These are phyloP conservation scores for Pyricularia sp. DNA, from an alignment of 2,329 filamentous ascomycete genomes.

Conservation along the genomic window DNA sequence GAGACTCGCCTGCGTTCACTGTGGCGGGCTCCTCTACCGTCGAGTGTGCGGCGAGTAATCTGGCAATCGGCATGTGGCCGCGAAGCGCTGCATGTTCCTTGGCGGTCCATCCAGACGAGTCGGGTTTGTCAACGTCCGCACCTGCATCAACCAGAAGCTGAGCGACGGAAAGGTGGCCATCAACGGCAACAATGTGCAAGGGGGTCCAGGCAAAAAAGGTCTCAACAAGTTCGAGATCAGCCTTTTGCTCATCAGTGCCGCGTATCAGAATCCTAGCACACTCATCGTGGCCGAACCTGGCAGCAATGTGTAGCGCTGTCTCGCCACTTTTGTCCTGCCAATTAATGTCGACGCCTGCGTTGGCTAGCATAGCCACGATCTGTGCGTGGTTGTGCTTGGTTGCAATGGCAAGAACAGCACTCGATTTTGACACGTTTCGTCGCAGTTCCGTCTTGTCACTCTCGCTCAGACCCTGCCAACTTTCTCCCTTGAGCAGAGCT, in stretches of 20 bases:
- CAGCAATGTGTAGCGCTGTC: constrained; percentile 82
- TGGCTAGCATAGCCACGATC: constrained; percentile 78
- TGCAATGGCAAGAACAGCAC: constrained; percentile 75
- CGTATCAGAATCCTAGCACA: constrained; percentile 67
- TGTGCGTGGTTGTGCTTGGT: constrained; percentile 74
- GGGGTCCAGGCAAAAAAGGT: constrained; percentile 88
- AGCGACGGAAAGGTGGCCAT: constrained; percentile 66
- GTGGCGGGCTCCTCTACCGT: constrained; percentile 12
- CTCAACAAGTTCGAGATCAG: constrained; percentile 64
- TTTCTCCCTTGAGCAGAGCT: constrained; percentile 66
- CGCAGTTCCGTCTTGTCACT: constrained; percentile 47
- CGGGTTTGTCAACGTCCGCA: constrained; percentile 58
- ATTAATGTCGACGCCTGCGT: constrained; percentile 85
- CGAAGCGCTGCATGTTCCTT: constrained; percentile 85
- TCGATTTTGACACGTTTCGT: constrained; percentile 65
- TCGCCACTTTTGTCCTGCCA: constrained; percentile 85
- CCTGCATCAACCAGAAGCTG: constrained; percentile 67
- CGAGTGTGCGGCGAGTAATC: constrained; percentile 47
- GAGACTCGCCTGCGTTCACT: constrained; percentile 6
- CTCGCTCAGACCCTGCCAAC: constrained; percentile 53
- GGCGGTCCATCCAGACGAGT: constrained; percentile 87
- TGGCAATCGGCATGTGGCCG: constrained; percentile 74
- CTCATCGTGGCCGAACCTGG: constrained; percentile 70
- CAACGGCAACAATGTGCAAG: constrained; percentile 84
- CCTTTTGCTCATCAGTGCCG: constrained; percentile 56